Base-by-base conservation (phyloP, 2,329 filamentous ascomycete genomes). In the Botrytis hyacinthi region DNA sequence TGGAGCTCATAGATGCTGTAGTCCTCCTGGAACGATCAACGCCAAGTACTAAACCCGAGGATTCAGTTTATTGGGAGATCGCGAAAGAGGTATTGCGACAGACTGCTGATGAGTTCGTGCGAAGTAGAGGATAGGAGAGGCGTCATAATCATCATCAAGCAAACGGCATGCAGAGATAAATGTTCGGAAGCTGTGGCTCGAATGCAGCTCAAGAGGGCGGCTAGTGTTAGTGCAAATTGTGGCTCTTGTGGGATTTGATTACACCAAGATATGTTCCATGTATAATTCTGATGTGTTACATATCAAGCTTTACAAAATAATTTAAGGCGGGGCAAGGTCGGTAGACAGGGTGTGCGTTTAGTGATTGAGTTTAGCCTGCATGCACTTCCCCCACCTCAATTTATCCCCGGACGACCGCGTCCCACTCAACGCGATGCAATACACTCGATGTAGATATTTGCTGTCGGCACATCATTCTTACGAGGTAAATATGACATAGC, bases 401-500 rank as follows among this genome's bases (percentile, higher is more conserved):
- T 63, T 63, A 71, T 20, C 59, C 40, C 29, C 51, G 37, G 67
- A 16, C 67, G 6, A 35, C 35, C 57, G 40, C 40, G 29, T 44
- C 8, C 22, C 68, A 62, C 16, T 62, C 14, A 70, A 67, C 32
- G 9, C 22, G 63, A 40, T 67, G 63, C 32, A 68, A 29, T 9
- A 35, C 26, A 51, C 48, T 32, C 35, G 20, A 68, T 54, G 37
- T 54, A 37, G 35, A 68, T 54, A 29, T 37, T n/a, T 67, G 35
- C 26, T 68, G 26, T 40, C 46, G 46, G 65, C 65, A 68, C 4
- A 68, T 68, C 35, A 68, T 68, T 54, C 46, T 54, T 18, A 29
- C 46, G 32, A 68, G 65, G 18, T 57, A 22, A 40, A 5, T 40
- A 54, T 40, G 26, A 54, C 65, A 40, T 68, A 6, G 29, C 12